Conservation (phyloP, 1,284 basidiomycete species). For the Apiotrichum gracile region DNA sequence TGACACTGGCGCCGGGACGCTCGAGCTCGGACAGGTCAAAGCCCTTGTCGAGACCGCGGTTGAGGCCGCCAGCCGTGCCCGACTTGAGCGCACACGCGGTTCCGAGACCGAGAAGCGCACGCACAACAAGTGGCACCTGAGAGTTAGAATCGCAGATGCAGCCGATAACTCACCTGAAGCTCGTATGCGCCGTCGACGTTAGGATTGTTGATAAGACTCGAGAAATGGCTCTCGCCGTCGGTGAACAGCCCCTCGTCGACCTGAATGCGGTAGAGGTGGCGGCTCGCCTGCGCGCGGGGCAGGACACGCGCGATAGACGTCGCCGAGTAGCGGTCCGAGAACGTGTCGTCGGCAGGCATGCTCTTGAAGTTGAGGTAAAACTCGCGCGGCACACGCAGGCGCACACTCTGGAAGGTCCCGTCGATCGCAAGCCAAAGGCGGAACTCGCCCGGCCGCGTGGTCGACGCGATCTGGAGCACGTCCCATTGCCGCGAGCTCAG, state of each 20-base stretch:
- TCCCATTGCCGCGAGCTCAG: constrained; percentile 79
- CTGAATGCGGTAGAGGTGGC: constrained; percentile 75
- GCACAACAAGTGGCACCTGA: constrained; percentile 76
- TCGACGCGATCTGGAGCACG: constrained; percentile 80
- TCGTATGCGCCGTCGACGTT: constrained; percentile 96
- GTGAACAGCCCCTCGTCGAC: constrained; percentile 80
- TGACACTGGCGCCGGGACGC: constrained; percentile 55
- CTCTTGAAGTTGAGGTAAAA: constrained; percentile 89
- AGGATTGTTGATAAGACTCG: constrained; percentile 85
- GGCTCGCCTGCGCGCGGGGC: constrained; percentile 70
- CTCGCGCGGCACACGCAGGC: constrained; percentile 78
- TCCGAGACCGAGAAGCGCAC: constrained; percentile 78
- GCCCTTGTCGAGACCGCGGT: constrained; percentile 73
- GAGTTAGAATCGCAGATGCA: neutral
- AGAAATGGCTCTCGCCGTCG: constrained; percentile 83
- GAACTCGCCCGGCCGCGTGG: constrained; percentile 73
- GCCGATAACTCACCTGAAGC: constrained; percentile 56
- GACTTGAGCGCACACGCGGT: constrained; percentile 71
- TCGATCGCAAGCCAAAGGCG: constrained; percentile 85
- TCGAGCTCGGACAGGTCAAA: constrained; percentile 82
- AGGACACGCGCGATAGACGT: constrained; percentile 72
- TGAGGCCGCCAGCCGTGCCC: constrained; percentile 62
- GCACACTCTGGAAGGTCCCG: constrained; percentile 68
- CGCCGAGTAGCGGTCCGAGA: constrained; percentile 63
- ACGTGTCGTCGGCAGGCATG: constrained; percentile 57